These are phyloP conservation scores for Papiliotrema flavescens DNA, from an alignment of 1,284 basidiomycete species.

Conservation along the genomic window DNA sequence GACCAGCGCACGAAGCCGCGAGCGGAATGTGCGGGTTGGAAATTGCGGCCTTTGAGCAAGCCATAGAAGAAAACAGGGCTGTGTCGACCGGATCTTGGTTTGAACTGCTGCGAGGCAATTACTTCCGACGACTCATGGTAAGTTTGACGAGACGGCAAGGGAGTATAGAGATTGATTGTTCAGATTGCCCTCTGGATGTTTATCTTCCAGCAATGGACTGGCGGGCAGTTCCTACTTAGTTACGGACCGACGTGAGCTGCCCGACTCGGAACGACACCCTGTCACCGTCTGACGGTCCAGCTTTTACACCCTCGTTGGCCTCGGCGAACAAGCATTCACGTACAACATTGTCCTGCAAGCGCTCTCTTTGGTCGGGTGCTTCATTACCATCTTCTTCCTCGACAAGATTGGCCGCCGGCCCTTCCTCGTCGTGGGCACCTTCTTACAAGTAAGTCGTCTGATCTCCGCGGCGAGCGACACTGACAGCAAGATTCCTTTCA, in stretches of 20 bases:
- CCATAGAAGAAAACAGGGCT: slow-evolving; percentile 7
- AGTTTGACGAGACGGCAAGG: background rate
- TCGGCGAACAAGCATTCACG: background rate
- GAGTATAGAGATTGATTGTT: background rate
- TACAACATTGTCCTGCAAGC: slow-evolving; percentile 8
- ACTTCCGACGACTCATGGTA: slow-evolving; percentile 13
- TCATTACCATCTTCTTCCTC: slow-evolving; percentile 6
- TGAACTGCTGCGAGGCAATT: slow-evolving; percentile 20
- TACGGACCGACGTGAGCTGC: background rate
- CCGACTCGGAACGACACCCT: background rate
- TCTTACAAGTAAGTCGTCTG: background rate
- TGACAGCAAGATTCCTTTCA: background rate
- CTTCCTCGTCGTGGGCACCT: background rate
- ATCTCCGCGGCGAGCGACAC: background rate
- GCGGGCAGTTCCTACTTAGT: slow-evolving; percentile 6
- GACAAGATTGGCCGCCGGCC: slow-evolving; percentile 6
- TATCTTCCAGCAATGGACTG: slow-evolving; percentile 16
- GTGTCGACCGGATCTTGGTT: slow-evolving; percentile 8
- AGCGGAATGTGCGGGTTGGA: slow-evolving; percentile 13
- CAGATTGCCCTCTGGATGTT: slow-evolving; percentile 6
- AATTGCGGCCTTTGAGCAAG: slow-evolving; percentile 19
- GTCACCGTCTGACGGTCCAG: no score
- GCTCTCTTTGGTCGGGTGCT: slow-evolving; percentile 4
- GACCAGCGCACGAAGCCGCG: slow-evolving; percentile 11
- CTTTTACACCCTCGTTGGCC: background rate